Evolutionary conservation across 2,329 filamentous ascomycete genomes (phyloP).

Genomic region (Phaeosphaeria sp.): DNA sequence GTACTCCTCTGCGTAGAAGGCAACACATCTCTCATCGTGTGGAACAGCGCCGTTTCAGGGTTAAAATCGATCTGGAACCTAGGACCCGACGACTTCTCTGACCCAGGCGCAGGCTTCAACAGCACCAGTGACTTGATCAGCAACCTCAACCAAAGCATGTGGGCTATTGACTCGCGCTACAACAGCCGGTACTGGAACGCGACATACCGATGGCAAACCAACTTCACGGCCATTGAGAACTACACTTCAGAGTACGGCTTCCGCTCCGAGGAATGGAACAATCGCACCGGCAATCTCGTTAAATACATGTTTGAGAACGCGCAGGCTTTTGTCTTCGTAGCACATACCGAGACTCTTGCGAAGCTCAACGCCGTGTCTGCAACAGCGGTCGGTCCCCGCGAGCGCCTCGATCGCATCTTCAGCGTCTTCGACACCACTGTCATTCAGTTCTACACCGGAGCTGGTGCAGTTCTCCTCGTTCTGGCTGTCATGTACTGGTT

Average conservation of each 20-base stretch:
- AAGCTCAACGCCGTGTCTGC: constrained; percentile 31
- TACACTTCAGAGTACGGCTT: constrained; percentile 26
- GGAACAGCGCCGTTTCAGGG: constrained; percentile 32
- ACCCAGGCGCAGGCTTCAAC: constrained; percentile 22
- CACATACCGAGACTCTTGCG: constrained; percentile 30
- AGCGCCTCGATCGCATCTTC: constrained; percentile 21
- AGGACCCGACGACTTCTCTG: constrained; percentile 15
- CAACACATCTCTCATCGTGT: constrained; percentile 35
- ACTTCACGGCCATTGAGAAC: constrained; percentile 31
- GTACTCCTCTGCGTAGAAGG: constrained; percentile 68
- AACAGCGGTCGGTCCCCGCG: constrained; percentile 1
- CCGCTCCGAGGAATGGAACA: constrained; percentile 25
- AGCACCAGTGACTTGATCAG: constrained; percentile 9
- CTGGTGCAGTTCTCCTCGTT: constrained; percentile 56
- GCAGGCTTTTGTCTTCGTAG: constrained; percentile 33
- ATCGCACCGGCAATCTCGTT: constrained; percentile 19
- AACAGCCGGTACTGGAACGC: constrained; percentile 25
- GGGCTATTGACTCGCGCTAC: constrained; percentile 23
- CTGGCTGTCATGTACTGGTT: constrained; percentile 66
- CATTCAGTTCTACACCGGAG: constrained; percentile 34
- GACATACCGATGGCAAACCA: constrained; percentile 27
- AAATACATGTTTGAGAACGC: constrained; percentile 26
- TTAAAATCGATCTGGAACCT: constrained; percentile 28
- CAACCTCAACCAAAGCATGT: constrained; percentile 29
- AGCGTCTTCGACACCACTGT: constrained; percentile 32